phyloP scores from a whole-genome alignment of 768 basidiomycete genomes.

The Phanerochaete sordida region DNA sequence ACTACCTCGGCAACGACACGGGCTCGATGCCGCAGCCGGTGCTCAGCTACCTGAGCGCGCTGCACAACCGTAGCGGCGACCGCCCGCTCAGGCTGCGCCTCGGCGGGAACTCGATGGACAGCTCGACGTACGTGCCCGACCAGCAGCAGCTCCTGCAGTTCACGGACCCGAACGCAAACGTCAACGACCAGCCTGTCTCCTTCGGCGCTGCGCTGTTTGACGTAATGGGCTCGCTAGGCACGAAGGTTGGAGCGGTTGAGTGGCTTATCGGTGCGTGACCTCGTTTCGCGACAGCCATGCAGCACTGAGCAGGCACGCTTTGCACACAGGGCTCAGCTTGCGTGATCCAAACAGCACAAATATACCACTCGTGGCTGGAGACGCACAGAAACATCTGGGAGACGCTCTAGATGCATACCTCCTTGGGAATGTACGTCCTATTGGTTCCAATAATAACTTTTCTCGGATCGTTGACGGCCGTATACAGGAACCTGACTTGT shows the following conservation, averaged over 20 bases:
- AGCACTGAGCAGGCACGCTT: background rate
- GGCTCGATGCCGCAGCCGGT: conserved; percentile 48
- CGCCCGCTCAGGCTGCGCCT: conserved; percentile 44
- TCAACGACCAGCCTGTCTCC: conserved; percentile 43
- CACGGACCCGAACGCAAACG: conserved; percentile 30
- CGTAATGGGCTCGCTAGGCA: conserved; percentile 39
- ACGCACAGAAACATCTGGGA: conserved; percentile 35
- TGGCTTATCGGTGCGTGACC: conserved; percentile 34
- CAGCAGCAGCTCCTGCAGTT: conserved; percentile 42
- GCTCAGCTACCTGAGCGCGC: conserved; percentile 55
- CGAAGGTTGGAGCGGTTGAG: conserved; percentile 22
- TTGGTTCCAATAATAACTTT: background rate
- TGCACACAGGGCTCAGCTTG: conserved; percentile 38
- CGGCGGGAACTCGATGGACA: conserved; percentile 46
- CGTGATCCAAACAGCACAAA: conserved; percentile 35
- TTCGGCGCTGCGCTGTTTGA: conserved; percentile 47
- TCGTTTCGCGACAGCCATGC: too few relatives aligned
- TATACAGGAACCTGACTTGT: conserved; percentile 58
- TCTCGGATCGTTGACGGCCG: background rate
- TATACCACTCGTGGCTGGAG: conserved; percentile 28
- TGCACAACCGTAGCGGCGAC: conserved; percentile 38
- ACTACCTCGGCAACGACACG: conserved; percentile 55
- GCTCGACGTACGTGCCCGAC: conserved; percentile 38
- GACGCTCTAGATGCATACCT: conserved; percentile 41
- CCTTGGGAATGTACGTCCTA: conserved; percentile 43